phyloP scores from a whole-genome alignment of 2,329 filamentous ascomycete genomes.

The Fusarium nurragi region DNA sequence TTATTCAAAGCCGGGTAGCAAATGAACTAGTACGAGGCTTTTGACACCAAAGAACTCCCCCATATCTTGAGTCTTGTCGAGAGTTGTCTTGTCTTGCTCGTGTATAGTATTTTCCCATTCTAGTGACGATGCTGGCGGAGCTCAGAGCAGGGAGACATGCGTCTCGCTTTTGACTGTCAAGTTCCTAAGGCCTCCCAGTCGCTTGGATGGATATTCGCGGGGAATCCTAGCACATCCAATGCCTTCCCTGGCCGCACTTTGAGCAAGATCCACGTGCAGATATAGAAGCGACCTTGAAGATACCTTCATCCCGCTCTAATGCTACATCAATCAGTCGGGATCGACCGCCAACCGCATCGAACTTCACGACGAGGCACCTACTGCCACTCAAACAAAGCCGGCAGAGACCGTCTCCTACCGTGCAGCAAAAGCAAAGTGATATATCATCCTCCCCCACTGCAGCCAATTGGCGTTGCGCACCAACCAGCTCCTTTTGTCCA shows the following conservation, averaged over 20 bases:
- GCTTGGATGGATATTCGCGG: not conserved
- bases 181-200: constrained; percentile 4
- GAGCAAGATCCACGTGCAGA: constrained; percentile 7
- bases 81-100: not conserved
- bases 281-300: not conserved
- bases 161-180: not conserved
- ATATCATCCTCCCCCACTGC: not conserved
- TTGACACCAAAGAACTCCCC: constrained; percentile 13
- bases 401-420: constrained; percentile 13
- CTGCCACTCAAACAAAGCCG: constrained; percentile 15
- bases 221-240: not conserved
- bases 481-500: constrained; percentile 30
- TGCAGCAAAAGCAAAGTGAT: constrained; percentile 30
- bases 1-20: not conserved
- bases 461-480: constrained; percentile 28
- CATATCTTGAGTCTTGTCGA: constrained; percentile 14
- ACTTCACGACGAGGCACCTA: constrained; percentile 8
- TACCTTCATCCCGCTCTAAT: constrained; percentile 1
- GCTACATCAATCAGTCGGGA: constrained; percentile 16
- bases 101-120: not conserved
- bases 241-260: constrained; percentile 5
- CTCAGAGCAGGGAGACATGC: too few species aligned
- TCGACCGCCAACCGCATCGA: constrained; percentile 26
- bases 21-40: not conserved
- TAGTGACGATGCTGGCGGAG: not conserved